Evolutionary conservation across 139 green algal species (phyloP).

Genomic region (Micractinium sp.): DNA sequence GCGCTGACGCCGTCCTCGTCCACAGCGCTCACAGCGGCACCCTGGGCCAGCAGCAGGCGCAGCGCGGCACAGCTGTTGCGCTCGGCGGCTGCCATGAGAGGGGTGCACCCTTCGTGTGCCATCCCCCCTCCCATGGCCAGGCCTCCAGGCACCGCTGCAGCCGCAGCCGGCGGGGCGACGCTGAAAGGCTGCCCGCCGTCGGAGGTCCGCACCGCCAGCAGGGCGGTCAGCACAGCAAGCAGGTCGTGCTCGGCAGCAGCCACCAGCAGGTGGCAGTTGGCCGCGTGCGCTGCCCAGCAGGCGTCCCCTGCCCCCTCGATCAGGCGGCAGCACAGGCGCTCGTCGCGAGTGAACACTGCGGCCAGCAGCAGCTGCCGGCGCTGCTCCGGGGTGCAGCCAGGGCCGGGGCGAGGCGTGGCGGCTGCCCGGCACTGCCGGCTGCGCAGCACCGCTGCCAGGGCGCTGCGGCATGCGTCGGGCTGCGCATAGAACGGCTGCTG

Average conservation of each 20-base stretch:
- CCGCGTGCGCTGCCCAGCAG: not conserved
- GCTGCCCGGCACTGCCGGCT: too few species aligned
- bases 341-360: not conserved
- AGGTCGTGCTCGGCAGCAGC: not conserved
- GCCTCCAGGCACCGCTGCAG: too few species aligned
- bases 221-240: not conserved
- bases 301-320: not conserved
- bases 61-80: slow-evolving; percentile 1
- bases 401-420: not conserved
- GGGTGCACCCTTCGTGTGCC: not conserved
- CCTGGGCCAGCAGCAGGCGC: not conserved
- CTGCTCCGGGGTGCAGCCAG: not conserved
- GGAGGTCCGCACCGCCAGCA: not conserved
- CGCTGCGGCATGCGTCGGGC: not conserved
- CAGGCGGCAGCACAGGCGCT: not conserved
- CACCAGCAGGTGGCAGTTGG: slow-evolving; percentile 1
- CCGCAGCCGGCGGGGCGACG: not conserved
- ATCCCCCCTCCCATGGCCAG: not conserved
- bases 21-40: not conserved
- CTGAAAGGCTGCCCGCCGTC: slow-evolving; percentile 2
- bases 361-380: slow-evolving; percentile 10
- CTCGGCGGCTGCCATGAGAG: not conserved
- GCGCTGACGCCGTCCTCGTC: not conserved
- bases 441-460: not conserved
- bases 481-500: not conserved